These are phyloP conservation scores for Elaeagnus macrophylla DNA, from an alignment of 306 rosid species.

Conservation along the genomic window DNA sequence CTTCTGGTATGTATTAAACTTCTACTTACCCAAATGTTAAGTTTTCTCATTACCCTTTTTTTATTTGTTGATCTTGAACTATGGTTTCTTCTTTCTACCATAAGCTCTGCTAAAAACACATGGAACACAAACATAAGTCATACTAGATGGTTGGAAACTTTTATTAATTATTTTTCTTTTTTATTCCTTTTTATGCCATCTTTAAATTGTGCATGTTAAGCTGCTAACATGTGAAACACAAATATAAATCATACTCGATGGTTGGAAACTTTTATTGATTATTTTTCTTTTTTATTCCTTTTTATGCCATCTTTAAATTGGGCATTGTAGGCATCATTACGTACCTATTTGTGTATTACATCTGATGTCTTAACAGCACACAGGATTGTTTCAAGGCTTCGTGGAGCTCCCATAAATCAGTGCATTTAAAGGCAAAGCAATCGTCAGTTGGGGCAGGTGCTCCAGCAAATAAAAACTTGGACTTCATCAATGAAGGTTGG, in stretches of 20 bases:
- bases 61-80: background rate
- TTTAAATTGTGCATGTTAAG: background rate
- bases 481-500: conserved; percentile 54
- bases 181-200: background rate
- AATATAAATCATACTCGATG: too few species aligned
- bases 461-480: conserved; percentile 35
- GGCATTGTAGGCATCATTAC: background rate
- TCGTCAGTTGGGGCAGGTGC: conserved; percentile 31
- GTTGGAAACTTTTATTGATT: too few species aligned
- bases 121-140: too few species aligned
- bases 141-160: too few species aligned
- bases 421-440: conserved; percentile 60
- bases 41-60: background rate
- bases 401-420: conserved; percentile 84
- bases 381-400: conserved; percentile 96
- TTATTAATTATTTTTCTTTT: too few species aligned
- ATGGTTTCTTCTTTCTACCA: background rate
- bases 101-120: background rate
- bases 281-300: background rate
- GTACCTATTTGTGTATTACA: background rate
- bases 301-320: background rate
- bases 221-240: background rate
- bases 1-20: conserved; percentile 65
- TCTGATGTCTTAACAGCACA: conserved; percentile 48
- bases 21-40: background rate